phyloP scores from a whole-genome alignment of 192 early-diverging fungal species.

The Mortierella claussenii region DNA sequence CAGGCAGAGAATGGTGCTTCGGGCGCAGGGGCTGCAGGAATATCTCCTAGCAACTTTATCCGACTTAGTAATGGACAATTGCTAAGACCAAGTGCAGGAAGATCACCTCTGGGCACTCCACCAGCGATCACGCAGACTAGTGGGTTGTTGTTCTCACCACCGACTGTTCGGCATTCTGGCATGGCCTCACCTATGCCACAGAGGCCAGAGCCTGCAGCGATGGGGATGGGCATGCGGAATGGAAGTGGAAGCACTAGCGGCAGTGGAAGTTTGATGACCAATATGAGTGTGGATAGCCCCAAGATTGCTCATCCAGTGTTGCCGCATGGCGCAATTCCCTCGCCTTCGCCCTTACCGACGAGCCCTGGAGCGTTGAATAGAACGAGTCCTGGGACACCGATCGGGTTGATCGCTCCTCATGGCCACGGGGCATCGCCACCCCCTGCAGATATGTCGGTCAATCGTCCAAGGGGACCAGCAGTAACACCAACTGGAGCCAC shows the following conservation, averaged over 20 bases:
- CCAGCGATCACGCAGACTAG: conserved; percentile 22
- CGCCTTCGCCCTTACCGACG: conserved; percentile 6
- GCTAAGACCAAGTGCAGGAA: conserved; percentile 5
- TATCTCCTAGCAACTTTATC: neutral
- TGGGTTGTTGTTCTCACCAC: conserved; percentile 33
- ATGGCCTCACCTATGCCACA: conserved; percentile 42
- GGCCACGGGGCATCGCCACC: conserved; percentile 8
- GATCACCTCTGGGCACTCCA: conserved; percentile 29
- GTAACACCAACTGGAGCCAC: too few species aligned
- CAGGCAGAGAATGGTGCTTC: neutral
- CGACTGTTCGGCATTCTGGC: conserved; percentile 19
- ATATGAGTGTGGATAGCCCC: conserved; percentile 12
- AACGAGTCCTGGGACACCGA: conserved; percentile 5
- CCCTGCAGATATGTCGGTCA: neutral
- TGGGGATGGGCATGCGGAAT: conserved; percentile 9
- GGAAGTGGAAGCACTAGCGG: neutral
- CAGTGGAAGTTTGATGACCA: neutral
- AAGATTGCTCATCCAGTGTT: conserved; percentile 22
- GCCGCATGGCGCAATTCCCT: conserved; percentile 17
- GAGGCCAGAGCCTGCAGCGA: conserved; percentile 24
- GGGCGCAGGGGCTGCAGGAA: too few species aligned
- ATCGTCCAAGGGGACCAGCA: neutral
- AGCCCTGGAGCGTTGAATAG: conserved; percentile 14
- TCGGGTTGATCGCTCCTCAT: neutral
- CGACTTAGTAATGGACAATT: conserved; percentile 23